Evolutionary conservation across 2,329 filamentous ascomycete genomes (phyloP).

Genomic region (Calonectria pseudoturangicola): DNA sequence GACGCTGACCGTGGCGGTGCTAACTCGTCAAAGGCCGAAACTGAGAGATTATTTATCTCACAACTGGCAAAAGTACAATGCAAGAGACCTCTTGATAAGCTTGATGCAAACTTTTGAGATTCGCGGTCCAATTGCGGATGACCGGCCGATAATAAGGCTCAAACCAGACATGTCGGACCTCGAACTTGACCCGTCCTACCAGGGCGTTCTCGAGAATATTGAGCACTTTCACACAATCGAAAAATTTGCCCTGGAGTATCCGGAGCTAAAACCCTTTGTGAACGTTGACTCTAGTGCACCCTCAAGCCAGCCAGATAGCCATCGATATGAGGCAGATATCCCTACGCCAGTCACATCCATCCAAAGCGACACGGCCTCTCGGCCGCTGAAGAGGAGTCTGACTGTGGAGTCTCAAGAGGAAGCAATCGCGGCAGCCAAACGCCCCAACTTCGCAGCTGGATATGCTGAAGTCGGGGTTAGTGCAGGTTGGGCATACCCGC

Average conservation of each 20-base stretch:
- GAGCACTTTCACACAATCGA: neutral
- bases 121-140: neutral
- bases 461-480: too few relatives aligned
- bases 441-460: neutral
- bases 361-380: neutral
- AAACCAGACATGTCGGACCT: neutral
- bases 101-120: neutral
- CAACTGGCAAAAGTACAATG: slow-evolving; percentile 9
- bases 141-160: neutral
- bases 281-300: neutral
- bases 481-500: neutral
- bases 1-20: neutral
- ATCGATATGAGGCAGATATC: neutral
- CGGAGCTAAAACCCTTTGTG: neutral
- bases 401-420: neutral
- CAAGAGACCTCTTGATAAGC: neutral
- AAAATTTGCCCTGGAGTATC: neutral
- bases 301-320: too few relatives aligned
- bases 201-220: neutral
- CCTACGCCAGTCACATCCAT: neutral
- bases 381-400: neutral
- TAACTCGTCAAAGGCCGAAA: neutral
- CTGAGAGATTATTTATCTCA: neutral
- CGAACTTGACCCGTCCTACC: neutral
- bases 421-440: neutral